Evolutionary conservation across 2,329 filamentous ascomycete genomes (phyloP).

Genomic region (Ophiostoma perfectum): DNA sequence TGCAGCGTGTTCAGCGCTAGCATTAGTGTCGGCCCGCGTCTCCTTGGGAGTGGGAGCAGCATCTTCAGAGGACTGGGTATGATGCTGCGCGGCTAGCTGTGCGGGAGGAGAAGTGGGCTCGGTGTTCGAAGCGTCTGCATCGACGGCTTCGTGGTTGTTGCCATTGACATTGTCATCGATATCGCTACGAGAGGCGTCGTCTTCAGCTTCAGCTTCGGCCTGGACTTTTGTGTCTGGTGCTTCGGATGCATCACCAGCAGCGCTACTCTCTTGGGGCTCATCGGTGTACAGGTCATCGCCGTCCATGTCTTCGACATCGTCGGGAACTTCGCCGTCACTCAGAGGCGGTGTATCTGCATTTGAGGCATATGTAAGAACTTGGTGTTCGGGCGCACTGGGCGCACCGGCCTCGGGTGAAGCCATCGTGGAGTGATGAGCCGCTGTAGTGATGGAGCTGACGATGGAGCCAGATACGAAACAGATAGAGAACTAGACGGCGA

Average conservation of each 20-base stretch:
- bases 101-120: too few relatives aligned
- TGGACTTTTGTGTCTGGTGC: background rate
- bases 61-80: background rate
- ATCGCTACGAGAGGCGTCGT: background rate
- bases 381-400: background rate
- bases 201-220: background rate
- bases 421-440: background rate
- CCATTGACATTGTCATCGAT: background rate
- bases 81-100: background rate
- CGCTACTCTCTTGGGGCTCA: background rate
- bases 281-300: background rate
- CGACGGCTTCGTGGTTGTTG: background rate
- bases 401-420: background rate
- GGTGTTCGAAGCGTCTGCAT: background rate
- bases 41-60: background rate
- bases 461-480: background rate
- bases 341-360: background rate
- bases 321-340: background rate
- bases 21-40: background rate
- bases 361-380: too few relatives aligned
- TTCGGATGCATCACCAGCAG: background rate
- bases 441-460: background rate
- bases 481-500: background rate
- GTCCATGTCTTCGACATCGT: background rate
- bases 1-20: background rate